phyloP scores from a whole-genome alignment of 2,329 filamentous ascomycete genomes.

The Pseudogymnoascus sp. region DNA sequence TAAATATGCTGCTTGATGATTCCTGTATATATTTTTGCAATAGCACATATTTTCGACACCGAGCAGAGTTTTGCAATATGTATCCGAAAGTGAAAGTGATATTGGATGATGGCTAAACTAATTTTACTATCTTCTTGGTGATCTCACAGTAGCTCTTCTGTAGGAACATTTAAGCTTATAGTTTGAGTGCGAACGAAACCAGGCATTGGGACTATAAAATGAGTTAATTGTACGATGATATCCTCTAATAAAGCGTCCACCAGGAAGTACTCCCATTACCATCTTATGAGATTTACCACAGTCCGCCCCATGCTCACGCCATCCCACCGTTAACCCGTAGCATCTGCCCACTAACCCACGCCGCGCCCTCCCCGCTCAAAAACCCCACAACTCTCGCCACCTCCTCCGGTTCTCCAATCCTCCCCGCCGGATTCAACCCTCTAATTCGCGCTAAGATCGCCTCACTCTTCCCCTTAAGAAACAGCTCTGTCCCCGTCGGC shows the following conservation, averaged over 20 bases:
- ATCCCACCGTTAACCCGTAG: constrained; percentile 36
- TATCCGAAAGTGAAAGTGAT: neutral
- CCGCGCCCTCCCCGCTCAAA: constrained; percentile 27
- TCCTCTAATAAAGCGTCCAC: neutral
- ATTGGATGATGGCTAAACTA: neutral
- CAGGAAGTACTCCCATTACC: neutral
- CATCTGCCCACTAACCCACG: constrained; percentile 38
- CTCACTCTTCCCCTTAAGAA: constrained; percentile 37
- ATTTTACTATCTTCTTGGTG: too few species aligned
- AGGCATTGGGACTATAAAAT: neutral
- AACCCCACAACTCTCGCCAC: constrained; percentile 39
- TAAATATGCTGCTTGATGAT: neutral
- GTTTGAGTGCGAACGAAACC: too few species aligned
- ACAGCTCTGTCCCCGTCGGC: constrained; percentile 45
- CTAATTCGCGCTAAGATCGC: constrained; percentile 35
- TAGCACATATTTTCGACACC: neutral
- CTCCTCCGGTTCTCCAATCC: constrained; percentile 42
- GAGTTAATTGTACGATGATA: neutral
- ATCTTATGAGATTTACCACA: neutral
- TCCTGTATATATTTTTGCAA: constrained; percentile 1
- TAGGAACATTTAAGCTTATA: too few species aligned
- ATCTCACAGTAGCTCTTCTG: too few species aligned
- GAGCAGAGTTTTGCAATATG: neutral
- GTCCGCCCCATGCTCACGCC: constrained; percentile 10
- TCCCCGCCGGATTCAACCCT: constrained; percentile 35